Conservation (phyloP, 108 stramenopile species). For the Skeletonema tropicum region DNA sequence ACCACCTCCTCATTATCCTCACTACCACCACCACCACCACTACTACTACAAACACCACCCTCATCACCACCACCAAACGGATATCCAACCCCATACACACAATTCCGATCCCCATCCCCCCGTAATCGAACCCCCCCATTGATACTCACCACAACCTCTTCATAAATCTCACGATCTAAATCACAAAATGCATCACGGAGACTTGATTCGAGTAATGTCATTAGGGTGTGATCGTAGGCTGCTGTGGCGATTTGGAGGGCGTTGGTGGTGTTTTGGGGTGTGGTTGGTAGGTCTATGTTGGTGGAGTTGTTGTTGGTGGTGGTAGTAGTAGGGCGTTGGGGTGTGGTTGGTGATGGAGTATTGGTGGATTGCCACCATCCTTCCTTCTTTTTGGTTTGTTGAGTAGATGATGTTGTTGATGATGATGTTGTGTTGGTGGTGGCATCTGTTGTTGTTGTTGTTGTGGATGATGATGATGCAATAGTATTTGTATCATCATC, state of each 20-base stretch:
- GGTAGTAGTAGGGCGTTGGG: too few relatives aligned
- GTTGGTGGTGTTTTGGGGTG: neutral
- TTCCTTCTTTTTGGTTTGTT: too few relatives aligned
- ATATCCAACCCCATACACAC: slow-evolving; percentile 30
- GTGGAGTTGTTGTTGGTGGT: too few relatives aligned
- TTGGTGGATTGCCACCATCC: too few relatives aligned
- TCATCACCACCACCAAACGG: neutral
- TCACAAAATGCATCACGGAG: slow-evolving; percentile 64
- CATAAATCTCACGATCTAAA: slow-evolving; percentile 61
- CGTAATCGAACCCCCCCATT: slow-evolving; percentile 5
- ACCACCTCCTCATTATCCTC: neutral
- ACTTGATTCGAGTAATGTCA: slow-evolving; percentile 51
- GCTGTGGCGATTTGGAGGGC: slow-evolving; percentile 28
- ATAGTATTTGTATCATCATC: neutral
- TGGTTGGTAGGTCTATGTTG: too few relatives aligned
- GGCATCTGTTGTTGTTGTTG: neutral
- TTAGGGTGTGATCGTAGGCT: slow-evolving; percentile 32
- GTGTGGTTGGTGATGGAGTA: too few relatives aligned
- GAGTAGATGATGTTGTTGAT: too few relatives aligned
- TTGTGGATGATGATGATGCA: too few relatives aligned
- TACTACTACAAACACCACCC: neutral
- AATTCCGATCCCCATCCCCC: slow-evolving; percentile 41
- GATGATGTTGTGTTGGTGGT: too few relatives aligned
- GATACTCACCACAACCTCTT: too few relatives aligned
- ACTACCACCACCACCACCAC: neutral